These are phyloP conservation scores for Lactarius vividus DNA, from an alignment of 768 basidiomycete species.

Conservation along the genomic window DNA sequence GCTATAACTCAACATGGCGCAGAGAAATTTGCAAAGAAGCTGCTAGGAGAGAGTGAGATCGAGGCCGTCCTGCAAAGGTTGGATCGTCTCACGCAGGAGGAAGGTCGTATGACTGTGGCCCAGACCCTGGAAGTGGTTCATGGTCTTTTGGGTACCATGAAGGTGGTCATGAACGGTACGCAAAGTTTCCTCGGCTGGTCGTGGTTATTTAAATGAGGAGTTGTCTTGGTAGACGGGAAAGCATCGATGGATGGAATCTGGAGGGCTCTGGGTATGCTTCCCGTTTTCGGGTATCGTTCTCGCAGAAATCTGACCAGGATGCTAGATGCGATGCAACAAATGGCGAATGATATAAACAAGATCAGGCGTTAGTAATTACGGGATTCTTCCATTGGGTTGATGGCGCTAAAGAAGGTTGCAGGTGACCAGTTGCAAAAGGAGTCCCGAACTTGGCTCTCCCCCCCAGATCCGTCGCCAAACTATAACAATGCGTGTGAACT, in stretches of 20 bases:
- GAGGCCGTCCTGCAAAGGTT: not conserved
- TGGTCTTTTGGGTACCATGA: too few relatives aligned
- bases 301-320: too few relatives aligned
- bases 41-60: not conserved
- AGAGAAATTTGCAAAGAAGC: constrained; percentile 1
- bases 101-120: not conserved
- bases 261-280: not conserved
- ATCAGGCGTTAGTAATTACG: not conserved
- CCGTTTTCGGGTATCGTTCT: too few relatives aligned
- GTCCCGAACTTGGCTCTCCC: too few relatives aligned
- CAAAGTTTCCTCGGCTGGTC: not conserved
- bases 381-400: too few relatives aligned
- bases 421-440: not conserved
- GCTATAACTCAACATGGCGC: not conserved
- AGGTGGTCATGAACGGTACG: too few relatives aligned
- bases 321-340: too few relatives aligned
- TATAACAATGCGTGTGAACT: too few relatives aligned
- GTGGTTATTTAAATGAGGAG: not conserved
- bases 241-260: not conserved
- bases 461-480: too few relatives aligned
- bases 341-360: not conserved
- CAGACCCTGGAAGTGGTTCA: not conserved
- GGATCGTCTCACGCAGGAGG: not conserved
- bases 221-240: not conserved
- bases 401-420: not conserved